These are phyloP conservation scores for Malus sylvestris DNA, from an alignment of 306 rosid genomes.

Conservation along the genomic window DNA sequence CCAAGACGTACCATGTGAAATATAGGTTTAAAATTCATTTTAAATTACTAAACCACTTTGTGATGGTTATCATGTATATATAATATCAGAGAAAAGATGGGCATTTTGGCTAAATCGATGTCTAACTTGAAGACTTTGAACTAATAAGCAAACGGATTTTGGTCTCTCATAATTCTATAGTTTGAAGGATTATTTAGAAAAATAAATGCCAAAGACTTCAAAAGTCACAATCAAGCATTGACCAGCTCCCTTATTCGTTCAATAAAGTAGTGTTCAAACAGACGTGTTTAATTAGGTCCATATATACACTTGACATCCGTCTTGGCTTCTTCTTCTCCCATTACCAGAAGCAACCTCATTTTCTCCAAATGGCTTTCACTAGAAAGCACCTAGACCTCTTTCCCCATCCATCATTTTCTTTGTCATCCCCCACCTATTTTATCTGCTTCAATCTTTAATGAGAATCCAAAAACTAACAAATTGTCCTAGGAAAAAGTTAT, in stretches of 20 bases:
- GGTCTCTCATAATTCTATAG: not conserved
- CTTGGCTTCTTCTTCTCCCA: constrained; percentile 6
- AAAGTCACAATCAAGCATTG: constrained; percentile 22
- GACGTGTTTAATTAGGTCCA: constrained; percentile 11
- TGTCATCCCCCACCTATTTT: not conserved
- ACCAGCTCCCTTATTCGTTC: not conserved
- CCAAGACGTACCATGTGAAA: too few species aligned
- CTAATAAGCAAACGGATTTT: not conserved
- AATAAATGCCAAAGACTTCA: not conserved
- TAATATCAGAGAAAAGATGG: not conserved
- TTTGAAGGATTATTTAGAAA: not conserved
- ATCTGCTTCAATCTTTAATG: not conserved
- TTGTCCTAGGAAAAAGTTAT: not conserved
- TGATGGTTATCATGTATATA: too few species aligned
- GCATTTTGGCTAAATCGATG: constrained; percentile 3
- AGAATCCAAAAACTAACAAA: not conserved
- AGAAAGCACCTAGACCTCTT: not conserved
- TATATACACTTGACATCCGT: not conserved
- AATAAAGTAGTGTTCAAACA: not conserved
- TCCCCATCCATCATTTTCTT: not conserved
- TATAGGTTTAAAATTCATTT: too few species aligned
- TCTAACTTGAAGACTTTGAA: not conserved
- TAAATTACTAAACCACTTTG: too few species aligned
- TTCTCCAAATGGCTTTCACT: constrained; percentile 1
- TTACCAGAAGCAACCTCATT: not conserved